Evolutionary conservation across 768 basidiomycete species (phyloP).

Genomic region (Termitomyces sp.): DNA sequence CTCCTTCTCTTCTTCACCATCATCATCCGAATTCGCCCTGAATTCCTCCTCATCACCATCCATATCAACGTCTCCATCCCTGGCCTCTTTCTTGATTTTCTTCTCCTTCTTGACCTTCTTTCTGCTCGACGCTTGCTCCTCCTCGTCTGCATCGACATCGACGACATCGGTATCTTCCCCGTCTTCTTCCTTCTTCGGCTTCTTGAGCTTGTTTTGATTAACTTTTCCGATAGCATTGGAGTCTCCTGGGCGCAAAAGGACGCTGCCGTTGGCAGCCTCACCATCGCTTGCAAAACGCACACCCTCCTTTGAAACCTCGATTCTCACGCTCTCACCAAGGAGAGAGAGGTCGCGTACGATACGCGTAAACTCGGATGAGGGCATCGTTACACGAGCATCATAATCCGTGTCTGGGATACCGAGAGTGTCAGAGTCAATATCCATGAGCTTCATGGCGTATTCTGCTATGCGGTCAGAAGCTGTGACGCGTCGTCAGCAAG

Average conservation of each 20-base stretch:
- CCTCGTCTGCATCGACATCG: conserved; percentile 40
- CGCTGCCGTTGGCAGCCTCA: conserved; percentile 87
- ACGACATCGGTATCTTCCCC: conserved; percentile 40
- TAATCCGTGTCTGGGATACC: conserved; percentile 97
- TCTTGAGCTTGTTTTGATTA: conserved; percentile 28
- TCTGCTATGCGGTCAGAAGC: conserved; percentile 92
- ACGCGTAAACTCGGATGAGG: conserved; percentile 79
- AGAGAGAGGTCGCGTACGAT: conserved; percentile 89
- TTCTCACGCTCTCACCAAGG: conserved; percentile 90
- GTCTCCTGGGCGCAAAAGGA: conserved; percentile 75
- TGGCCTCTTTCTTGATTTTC: conserved; percentile 41
- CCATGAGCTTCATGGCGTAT: conserved; percentile 99
- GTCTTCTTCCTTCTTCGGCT: conserved; percentile 35
- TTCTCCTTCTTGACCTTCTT: conserved; percentile 35
- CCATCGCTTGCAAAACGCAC: conserved; percentile 91
- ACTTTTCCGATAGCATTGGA: conserved; percentile 39
- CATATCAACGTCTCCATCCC: conserved; percentile 40
- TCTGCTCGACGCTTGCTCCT: conserved; percentile 37
- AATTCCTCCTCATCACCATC: conserved; percentile 41
- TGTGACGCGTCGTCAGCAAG: conserved; percentile 23
- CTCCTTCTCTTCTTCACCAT: conserved; percentile 48
- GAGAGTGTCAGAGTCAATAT: conserved; percentile 93
- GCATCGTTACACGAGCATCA: conserved; percentile 87
- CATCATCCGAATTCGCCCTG: conserved; percentile 45
- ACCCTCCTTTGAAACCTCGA: conserved; percentile 95